These are phyloP conservation scores for Cercospora janseana DNA, from an alignment of 2,329 filamentous ascomycete genomes.

Conservation along the genomic window DNA sequence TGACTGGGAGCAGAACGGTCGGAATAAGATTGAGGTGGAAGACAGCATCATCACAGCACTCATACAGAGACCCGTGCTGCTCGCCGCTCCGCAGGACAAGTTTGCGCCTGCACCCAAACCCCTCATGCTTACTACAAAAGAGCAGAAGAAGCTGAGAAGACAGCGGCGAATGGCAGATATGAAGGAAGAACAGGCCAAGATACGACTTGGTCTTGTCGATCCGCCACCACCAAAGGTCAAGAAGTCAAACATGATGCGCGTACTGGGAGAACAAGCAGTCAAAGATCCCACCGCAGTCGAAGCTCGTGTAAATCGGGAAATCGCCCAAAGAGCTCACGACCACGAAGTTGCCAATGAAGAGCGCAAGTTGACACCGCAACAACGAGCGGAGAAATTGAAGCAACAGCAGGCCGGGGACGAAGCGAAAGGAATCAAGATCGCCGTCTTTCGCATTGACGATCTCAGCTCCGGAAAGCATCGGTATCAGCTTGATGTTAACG, in stretches of 20 bases:
- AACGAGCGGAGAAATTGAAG: constrained; percentile 78
- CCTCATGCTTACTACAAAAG: constrained; percentile 86
- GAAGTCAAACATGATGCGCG: constrained; percentile 95
- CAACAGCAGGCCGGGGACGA: constrained; percentile 84
- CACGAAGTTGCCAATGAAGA: constrained; percentile 79
- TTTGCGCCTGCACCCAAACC: constrained; percentile 76
- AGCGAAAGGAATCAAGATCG: constrained; percentile 76
- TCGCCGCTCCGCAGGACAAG: constrained; percentile 89
- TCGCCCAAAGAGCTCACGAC: constrained; percentile 76
- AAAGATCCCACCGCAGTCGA: constrained; percentile 98
- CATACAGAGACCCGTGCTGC: constrained; percentile 85
- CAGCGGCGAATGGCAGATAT: constrained; percentile 88
- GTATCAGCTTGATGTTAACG: constrained; percentile 89
- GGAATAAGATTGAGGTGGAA: constrained; percentile 70
- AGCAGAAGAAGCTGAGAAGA: constrained; percentile 85
- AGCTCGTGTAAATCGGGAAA: constrained; percentile 87
- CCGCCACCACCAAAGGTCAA: constrained; percentile 95
- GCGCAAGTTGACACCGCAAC: constrained; percentile 82
- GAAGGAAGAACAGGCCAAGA: constrained; percentile 96
- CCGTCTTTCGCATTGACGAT: constrained; percentile 85
- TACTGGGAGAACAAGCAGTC: constrained; percentile 86
- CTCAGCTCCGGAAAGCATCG: constrained; percentile 89
- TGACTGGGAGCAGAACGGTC: constrained; percentile 59
- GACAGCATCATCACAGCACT: constrained; percentile 88
- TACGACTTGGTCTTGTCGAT: constrained; percentile 82